Conservation (phyloP, 108 stramenopile genomes). For the Ochromonas danica region DNA sequence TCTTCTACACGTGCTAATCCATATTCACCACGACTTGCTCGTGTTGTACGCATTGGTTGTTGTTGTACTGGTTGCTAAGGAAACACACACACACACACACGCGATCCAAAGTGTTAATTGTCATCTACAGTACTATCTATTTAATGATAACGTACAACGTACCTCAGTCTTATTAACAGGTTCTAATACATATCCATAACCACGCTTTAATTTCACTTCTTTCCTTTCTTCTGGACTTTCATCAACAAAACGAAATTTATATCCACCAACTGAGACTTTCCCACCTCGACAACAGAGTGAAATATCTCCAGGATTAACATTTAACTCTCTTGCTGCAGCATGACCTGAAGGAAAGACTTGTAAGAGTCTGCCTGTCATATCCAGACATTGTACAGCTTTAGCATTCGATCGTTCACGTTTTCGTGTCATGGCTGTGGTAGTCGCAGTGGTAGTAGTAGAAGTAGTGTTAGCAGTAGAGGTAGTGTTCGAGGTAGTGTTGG, state of each 20-base stretch:
- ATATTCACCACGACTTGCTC: background rate
- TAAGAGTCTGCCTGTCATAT: background rate
- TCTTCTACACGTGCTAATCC: background rate
- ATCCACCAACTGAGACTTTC: constrained; percentile 1
- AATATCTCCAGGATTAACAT: background rate
- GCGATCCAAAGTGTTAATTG: too few relatives aligned
- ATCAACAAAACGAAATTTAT: background rate
- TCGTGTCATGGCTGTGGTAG: too few relatives aligned
- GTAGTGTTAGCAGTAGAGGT: too few relatives aligned
- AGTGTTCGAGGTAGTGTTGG: too few relatives aligned
- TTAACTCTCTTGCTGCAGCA: background rate
- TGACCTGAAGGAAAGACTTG: background rate
- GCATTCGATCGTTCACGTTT: constrained; percentile 4
- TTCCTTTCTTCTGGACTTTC: background rate
- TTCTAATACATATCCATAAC: background rate
- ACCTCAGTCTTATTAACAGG: background rate
- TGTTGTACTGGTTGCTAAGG: too few relatives aligned
- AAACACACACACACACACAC: too few relatives aligned
- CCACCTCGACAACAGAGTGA: background rate
- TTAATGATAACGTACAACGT: too few relatives aligned
- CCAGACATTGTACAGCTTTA: background rate
- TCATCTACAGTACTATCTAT: too few relatives aligned
- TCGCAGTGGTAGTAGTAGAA: too few relatives aligned
- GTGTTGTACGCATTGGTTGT: background rate
- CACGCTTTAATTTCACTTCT: background rate